phyloP scores from a whole-genome alignment of 176 grass and related monocot species.

The Tillandsia fasciculata region DNA sequence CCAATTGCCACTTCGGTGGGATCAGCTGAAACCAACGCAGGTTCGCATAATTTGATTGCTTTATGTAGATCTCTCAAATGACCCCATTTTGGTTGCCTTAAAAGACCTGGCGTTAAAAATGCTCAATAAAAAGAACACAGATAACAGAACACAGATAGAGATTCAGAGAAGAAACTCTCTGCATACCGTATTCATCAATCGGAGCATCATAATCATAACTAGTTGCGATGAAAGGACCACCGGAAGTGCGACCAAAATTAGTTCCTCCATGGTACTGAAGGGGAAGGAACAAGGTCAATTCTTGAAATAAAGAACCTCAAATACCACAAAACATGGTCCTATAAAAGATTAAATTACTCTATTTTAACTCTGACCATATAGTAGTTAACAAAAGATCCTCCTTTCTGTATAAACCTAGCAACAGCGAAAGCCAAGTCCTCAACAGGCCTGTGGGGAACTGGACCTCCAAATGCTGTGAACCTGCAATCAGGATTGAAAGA shows the following conservation, averaged over 20 bases:
- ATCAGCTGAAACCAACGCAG: conserved; percentile 45
- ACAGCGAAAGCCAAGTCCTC: conserved; percentile 81
- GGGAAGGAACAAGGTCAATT: conserved; percentile 13
- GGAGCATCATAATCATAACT: conserved; percentile 96
- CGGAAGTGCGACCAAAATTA: conserved; percentile 79
- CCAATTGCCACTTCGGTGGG: conserved; percentile 46
- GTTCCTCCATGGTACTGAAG: conserved; percentile 93
- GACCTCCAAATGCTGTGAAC: conserved; percentile 73
- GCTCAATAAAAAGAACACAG: neutral
- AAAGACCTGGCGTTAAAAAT: conserved; percentile 43
- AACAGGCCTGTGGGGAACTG: conserved; percentile 66
- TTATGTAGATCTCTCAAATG: conserved; percentile 89
- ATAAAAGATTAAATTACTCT: neutral
- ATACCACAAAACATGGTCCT: neutral
- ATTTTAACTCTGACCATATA: conserved; percentile 65
- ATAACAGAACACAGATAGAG: neutral
- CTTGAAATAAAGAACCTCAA: conserved; percentile 14
- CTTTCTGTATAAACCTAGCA: conserved; percentile 80
- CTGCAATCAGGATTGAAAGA: conserved; percentile 14
- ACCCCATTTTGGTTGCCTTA: conserved; percentile 89
- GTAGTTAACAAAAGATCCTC: conserved; percentile 90
- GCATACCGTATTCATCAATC: conserved; percentile 85
- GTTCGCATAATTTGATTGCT: conserved; percentile 78
- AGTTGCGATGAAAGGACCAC: conserved; percentile 82
- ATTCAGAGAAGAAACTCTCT: neutral